These are phyloP conservation scores for Cucurbita moschata DNA, from an alignment of 306 rosid genomes.

Conservation along the genomic window DNA sequence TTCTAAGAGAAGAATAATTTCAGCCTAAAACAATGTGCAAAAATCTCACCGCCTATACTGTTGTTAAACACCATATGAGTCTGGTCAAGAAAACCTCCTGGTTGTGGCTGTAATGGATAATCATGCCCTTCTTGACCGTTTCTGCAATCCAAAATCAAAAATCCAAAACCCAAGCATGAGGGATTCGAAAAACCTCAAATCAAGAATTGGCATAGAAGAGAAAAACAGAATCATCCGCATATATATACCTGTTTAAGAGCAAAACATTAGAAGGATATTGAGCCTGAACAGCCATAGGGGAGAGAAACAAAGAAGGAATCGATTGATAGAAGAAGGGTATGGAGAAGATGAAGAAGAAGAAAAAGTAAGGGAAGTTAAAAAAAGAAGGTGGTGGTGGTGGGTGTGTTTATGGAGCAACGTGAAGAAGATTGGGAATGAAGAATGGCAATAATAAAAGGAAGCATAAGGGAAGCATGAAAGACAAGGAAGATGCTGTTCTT, in stretches of 20 bases:
- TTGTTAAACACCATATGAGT: constrained; percentile 50
- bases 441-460: constrained; percentile 21
- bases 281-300: constrained; percentile 88
- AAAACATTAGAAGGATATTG: constrained; percentile 85
- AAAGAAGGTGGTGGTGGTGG: neutral
- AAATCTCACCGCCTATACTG: constrained; percentile 27
- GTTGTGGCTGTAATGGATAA: constrained; percentile 46
- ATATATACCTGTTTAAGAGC: constrained; percentile 52
- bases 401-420: constrained; percentile 17
- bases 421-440: constrained; percentile 11
- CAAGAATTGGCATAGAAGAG: neutral
- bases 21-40: neutral
- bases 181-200: neutral
- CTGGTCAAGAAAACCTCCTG: constrained; percentile 57
- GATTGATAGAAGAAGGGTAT: neutral
- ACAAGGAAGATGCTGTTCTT: constrained; percentile 29
- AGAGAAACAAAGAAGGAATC: neutral
- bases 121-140: constrained; percentile 59
- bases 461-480: constrained; percentile 38
- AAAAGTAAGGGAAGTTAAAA: constrained; percentile 10
- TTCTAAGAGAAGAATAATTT: neutral
- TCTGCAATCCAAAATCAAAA: constrained; percentile 19
- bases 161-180: neutral
- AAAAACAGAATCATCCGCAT: neutral
- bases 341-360: neutral